Percentiles rank a stretch among this genome's conserved stretches.
phyloP scores from a whole-genome alignment of 1,284 basidiomycete species.

The Cryptococcus depauperatus region DNA sequence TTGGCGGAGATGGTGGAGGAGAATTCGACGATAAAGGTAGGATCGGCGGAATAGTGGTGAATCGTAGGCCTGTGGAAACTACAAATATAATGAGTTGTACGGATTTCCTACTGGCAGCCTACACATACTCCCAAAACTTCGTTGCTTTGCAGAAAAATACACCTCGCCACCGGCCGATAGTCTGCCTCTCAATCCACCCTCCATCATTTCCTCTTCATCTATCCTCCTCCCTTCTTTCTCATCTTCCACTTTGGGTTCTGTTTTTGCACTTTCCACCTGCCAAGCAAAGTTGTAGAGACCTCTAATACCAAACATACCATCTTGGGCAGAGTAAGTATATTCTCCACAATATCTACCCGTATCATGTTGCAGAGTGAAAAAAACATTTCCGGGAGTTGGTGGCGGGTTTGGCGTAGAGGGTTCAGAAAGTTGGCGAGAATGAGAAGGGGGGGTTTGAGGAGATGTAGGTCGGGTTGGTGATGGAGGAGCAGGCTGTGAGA shows the following conservation, averaged over 20 bases:
- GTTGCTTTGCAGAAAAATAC: slow-evolving; percentile 86
- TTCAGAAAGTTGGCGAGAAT: slow-evolving; percentile 58
- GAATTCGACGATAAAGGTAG: slow-evolving; percentile 36
- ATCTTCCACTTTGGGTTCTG: slow-evolving; percentile 20
- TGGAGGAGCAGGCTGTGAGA: slow-evolving; percentile 33
- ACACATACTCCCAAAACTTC: slow-evolving; percentile 81
- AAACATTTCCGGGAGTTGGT: slow-evolving; percentile 58
- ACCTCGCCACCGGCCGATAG: slow-evolving; percentile 88
- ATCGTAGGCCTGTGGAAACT: slow-evolving; percentile 90
- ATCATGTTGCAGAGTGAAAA: slow-evolving; percentile 85
- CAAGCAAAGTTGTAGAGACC: slow-evolving; percentile 87
- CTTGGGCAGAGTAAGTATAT: slow-evolving; percentile 89
- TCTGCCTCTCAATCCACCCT: slow-evolving; percentile 78
- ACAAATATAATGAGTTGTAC: background rate
- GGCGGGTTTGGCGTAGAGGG: slow-evolving; percentile 44
- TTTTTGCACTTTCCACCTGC: slow-evolving; percentile 39
- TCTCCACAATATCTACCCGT: slow-evolving; percentile 87
- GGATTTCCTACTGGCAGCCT: too few species aligned
- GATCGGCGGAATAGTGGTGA: slow-evolving; percentile 65
- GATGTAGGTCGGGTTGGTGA: slow-evolving; percentile 23
- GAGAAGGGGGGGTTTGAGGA: slow-evolving; percentile 18
- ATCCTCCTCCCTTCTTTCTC: slow-evolving; percentile 52
- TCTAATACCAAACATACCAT: slow-evolving; percentile 82
- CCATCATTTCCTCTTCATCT: slow-evolving; percentile 82
- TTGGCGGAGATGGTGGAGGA: slow-evolving; percentile 62